These are phyloP conservation scores for Inga oerstediana DNA, from an alignment of 306 rosid genomes.

Conservation along the genomic window DNA sequence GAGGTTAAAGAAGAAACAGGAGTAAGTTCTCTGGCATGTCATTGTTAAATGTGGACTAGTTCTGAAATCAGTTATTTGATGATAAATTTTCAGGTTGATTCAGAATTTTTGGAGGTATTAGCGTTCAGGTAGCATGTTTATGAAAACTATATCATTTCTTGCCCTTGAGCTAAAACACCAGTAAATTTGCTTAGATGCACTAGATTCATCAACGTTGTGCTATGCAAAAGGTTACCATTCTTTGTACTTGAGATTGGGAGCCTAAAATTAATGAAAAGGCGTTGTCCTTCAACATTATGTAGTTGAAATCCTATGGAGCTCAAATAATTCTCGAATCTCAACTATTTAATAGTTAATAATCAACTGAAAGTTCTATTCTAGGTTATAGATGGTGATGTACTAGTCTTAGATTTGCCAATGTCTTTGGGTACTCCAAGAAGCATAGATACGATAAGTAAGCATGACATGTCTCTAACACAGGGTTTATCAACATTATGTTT, in stretches of 20 bases:
- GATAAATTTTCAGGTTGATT: slow-evolving; percentile 64
- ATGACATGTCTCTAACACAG: no score
- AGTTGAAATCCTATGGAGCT: background rate
- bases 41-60: slow-evolving; percentile 8
- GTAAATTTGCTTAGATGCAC: background rate
- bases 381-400: background rate
- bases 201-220: background rate
- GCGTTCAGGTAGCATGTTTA: slow-evolving; percentile 68
- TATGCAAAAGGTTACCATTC: background rate
- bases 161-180: background rate
- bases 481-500: slow-evolving; percentile 6
- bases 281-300: background rate
- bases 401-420: slow-evolving; percentile 11
- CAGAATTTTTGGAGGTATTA: slow-evolving; percentile 80
- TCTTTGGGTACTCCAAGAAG: background rate
- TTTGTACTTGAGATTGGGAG: background rate
- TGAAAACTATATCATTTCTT: slow-evolving; percentile 12
- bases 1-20: slow-evolving; percentile 96
- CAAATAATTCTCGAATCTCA: background rate
- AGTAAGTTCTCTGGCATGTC: slow-evolving; percentile 51
- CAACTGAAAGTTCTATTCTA: background rate
- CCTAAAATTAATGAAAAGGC: background rate
- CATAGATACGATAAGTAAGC: background rate
- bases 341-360: background rate
- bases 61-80: slow-evolving; percentile 17